Evolutionary conservation across 1,139 yeast species (phyloP), one percentile per base, ranked within the genome.

Genomic region (Geotrichum reessii): DNA sequence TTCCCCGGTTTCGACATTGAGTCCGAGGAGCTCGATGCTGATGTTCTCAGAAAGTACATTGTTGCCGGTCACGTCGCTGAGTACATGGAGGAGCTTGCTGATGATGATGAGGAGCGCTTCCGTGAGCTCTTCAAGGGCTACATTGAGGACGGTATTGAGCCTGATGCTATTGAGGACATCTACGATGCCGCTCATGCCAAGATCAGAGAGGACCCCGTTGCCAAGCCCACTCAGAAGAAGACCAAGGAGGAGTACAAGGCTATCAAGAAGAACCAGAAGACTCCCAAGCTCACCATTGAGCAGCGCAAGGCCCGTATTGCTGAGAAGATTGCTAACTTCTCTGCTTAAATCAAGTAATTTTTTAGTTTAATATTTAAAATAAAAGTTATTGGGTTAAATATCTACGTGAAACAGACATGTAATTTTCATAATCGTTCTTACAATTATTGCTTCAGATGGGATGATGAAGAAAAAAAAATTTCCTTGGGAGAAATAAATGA

Each of bases 1-100:
- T 93, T 92, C 97, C 99, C 99, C 81, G 99, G 99, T 83, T 93
- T 93, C 95, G 99, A 93, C 81, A 88, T 92, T 74, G 99, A 93
- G 84, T 77, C 87, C 73, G 97, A 92, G 83, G 99, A 93, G 82
- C 86, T 95, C 76, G 99, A 93, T 77, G 91, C 97, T 74, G 99
- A 95, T 78, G 81, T 86, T 72, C 87, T 95, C 81, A 91, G 98
- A 88, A 90, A 89, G 81, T 92, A 95, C 96, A 93, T 93, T 85
- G 88, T 92, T 77, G 99, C 96, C 83, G 98, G 98, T 78, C 99
- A 93, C 87, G 92, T 93, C 76, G 87, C 99, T 76, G 99, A 95
- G 84, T 95, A 93, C 95, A 95, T 95, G 97, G 99, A 93, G 85
- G 98, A 93, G 85, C 89, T 93, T 78, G 93, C 93, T 81, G 99